phyloP scores from a whole-genome alignment of 257 asterid genomes.

The Solanum stenotomum region DNA sequence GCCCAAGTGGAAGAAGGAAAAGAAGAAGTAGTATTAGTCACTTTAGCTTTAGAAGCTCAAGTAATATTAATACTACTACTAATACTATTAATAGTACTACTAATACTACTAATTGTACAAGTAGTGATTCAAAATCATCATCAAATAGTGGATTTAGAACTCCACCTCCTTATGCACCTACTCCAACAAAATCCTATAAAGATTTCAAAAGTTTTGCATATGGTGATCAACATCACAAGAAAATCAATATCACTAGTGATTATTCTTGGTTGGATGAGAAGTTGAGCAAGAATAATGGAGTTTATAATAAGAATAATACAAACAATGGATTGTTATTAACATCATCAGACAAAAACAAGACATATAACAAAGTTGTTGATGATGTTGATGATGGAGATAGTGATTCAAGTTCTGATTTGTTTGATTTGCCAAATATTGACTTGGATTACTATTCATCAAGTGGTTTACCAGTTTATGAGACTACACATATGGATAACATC shows the following conservation, averaged over 20 bases:
- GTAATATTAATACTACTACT: not conserved
- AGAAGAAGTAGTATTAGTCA: conserved; percentile 78
- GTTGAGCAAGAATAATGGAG: not conserved
- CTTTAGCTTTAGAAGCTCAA: conserved; percentile 19
- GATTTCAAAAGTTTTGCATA: conserved; percentile 12
- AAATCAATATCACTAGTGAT: not conserved
- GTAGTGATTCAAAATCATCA: conserved; percentile 20
- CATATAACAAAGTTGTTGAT: conserved; percentile 8
- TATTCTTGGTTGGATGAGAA: conserved; percentile 13
- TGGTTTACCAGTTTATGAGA: conserved; percentile 44
- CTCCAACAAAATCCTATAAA: conserved; percentile 39
- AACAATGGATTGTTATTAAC: conserved; percentile 6
- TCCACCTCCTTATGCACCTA: conserved; percentile 29
- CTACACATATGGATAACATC: conserved; percentile 31
- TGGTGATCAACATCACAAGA: conserved; percentile 4
- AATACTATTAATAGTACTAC: not conserved
- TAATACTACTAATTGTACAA: not conserved
- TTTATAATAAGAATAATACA: not conserved
- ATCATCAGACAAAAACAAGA: conserved; percentile 22
- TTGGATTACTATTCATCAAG: conserved; percentile 30
- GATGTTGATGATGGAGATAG: conserved; percentile 54
- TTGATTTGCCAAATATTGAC: conserved; percentile 71
- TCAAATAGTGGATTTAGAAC: conserved; percentile 38
- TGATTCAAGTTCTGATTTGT: conserved; percentile 87
- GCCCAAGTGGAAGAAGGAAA: conserved; percentile 48